A percentile compares a stretch with the other conserved stretches of the same genome.
Evolutionary conservation across 2,329 filamentous ascomycete species (phyloP).

Genomic region (Coniochaeta sp.): DNA sequence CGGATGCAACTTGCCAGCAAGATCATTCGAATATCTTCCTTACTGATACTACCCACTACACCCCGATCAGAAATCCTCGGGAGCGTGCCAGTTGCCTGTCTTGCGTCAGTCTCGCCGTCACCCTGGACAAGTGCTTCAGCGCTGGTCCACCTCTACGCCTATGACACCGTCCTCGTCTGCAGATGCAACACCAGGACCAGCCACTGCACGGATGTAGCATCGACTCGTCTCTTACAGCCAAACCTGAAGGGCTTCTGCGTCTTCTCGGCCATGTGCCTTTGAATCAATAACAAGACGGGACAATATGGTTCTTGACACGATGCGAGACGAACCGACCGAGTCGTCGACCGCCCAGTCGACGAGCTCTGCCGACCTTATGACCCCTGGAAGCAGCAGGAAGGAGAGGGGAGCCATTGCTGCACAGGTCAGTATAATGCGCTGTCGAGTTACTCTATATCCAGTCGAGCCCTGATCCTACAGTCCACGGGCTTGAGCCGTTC

Average conservation of each 20-base stretch:
- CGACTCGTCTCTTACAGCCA: neutral
- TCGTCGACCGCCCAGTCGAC: neutral
- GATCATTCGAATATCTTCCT: neutral
- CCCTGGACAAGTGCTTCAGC: neutral
- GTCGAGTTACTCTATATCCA: neutral
- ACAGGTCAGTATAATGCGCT: slow-evolving; percentile 23
- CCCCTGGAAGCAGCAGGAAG: slow-evolving; percentile 22
- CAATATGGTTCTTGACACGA: neutral
- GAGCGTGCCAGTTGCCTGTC: neutral
- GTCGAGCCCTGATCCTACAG: neutral
- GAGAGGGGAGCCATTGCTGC: slow-evolving; percentile 41
- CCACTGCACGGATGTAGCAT: neutral
- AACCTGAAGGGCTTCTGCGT: neutral
- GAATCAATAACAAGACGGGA: neutral
- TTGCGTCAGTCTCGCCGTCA: too few relatives aligned
- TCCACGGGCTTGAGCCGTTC: neutral
- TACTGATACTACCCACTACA: neutral
- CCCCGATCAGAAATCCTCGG: neutral
- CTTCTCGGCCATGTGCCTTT: neutral
- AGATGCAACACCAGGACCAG: too few relatives aligned
- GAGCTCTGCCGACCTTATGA: neutral
- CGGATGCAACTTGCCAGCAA: neutral
- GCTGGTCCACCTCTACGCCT: too few relatives aligned
- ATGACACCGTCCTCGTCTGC: neutral
- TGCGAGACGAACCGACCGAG: neutral